These are phyloP conservation scores for Thielaviopsis cerberus DNA, from an alignment of 2,329 filamentous ascomycete genomes.

Conservation along the genomic window DNA sequence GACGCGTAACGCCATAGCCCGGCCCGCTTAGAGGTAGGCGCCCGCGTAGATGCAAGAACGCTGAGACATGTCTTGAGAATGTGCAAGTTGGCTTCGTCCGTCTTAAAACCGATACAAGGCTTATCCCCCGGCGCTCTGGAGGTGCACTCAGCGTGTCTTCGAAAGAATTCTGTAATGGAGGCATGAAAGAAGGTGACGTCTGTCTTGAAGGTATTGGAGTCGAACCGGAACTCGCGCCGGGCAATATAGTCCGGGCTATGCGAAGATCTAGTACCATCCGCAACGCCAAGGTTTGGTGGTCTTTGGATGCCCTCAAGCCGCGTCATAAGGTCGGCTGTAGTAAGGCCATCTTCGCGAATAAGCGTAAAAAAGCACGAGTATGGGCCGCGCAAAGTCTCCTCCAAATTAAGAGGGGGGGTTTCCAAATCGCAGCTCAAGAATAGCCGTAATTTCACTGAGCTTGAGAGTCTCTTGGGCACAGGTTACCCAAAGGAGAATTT, in stretches of 20 bases:
- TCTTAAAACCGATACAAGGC: conserved; percentile 20
- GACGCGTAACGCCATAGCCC: conserved; percentile 21
- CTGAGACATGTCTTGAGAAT: conserved; percentile 22
- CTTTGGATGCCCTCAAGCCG: conserved; percentile 18
- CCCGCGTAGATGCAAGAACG: conserved; percentile 21
- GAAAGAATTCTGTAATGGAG: conserved; percentile 13
- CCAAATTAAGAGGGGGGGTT: conserved; percentile 23
- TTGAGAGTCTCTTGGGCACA: conserved; percentile 26
- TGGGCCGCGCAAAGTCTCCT: conserved; percentile 25
- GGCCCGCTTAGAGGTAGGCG: not conserved
- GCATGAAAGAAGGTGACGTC: conserved; percentile 21
- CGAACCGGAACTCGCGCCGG: conserved; percentile 21
- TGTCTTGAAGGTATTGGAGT: conserved; percentile 24
- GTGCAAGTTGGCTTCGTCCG: conserved; percentile 19
- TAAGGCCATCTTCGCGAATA: conserved; percentile 25
- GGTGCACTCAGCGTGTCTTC: conserved; percentile 10
- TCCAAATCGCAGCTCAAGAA: conserved; percentile 24
- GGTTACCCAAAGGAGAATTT: conserved; percentile 27
- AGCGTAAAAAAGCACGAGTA: conserved; percentile 30
- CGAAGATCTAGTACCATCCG: conserved; percentile 14
- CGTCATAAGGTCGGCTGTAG: conserved; percentile 24
- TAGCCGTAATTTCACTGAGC: conserved; percentile 26
- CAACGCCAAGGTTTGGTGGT: not conserved
- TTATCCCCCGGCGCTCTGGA: conserved; percentile 4
- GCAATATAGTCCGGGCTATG: conserved; percentile 18